Evolutionary conservation across 83 land plant species (phyloP).

Genomic region (Isoetes engelmannii): DNA sequence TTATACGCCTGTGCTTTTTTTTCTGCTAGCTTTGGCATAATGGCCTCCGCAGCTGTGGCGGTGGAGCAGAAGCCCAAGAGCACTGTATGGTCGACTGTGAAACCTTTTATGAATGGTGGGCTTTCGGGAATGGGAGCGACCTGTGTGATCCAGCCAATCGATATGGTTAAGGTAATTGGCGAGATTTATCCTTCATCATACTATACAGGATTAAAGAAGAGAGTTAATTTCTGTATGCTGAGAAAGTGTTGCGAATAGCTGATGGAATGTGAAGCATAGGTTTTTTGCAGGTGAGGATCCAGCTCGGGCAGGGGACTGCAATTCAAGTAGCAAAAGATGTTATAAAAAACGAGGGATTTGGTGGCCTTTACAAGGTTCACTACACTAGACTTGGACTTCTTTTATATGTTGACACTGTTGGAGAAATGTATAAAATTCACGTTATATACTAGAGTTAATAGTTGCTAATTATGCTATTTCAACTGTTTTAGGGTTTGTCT

Average conservation of each 20-base stretch:
- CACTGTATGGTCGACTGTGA: constrained; percentile 37
- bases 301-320: constrained; percentile 82
- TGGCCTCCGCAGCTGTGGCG: too few relatives aligned
- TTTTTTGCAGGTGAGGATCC: constrained; percentile 63
- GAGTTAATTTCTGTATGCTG: too few relatives aligned
- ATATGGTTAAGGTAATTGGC: constrained; percentile 45
- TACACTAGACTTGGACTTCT: too few relatives aligned
- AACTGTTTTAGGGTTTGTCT: constrained; percentile 67
- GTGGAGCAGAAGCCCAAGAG: constrained; percentile 29
- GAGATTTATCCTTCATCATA: background rate
- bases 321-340: constrained; percentile 48
- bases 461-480: too few relatives aligned
- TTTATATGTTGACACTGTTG: too few relatives aligned
- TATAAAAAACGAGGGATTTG: constrained; percentile 65
- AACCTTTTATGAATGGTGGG: constrained; percentile 54
- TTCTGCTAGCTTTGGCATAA: too few relatives aligned
- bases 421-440: too few relatives aligned
- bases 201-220: too few relatives aligned
- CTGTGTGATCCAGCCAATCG: constrained; percentile 56
- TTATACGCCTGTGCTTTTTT: too few relatives aligned
- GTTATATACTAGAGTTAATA: too few relatives aligned
- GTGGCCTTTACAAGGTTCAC: constrained; percentile 79
- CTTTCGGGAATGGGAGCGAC: constrained; percentile 52
- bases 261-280: background rate
- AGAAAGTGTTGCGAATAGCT: background rate